These are phyloP conservation scores for Penicillium frequentans DNA, from an alignment of 2,329 filamentous ascomycete genomes.

Conservation along the genomic window DNA sequence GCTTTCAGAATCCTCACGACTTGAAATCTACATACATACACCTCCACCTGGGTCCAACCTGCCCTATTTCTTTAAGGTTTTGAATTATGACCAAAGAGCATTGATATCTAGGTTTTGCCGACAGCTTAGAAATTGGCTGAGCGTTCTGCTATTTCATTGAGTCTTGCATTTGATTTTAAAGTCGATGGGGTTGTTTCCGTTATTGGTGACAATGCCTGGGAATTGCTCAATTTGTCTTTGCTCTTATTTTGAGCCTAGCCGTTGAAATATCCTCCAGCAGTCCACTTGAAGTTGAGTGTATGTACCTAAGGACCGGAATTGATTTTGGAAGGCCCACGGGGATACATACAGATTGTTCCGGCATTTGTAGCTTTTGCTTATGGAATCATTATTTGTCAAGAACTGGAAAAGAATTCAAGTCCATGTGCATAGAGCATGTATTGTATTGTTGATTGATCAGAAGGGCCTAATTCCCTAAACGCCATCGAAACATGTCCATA, in stretches of 20 bases:
- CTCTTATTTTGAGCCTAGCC: neutral
- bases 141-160: neutral
- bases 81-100: neutral
- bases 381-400: too few species aligned
- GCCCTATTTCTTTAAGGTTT: neutral
- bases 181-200: neutral
- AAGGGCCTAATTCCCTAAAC: neutral
- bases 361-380: neutral
- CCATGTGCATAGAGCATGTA: neutral
- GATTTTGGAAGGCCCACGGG: neutral
- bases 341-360: neutral
- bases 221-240: neutral
- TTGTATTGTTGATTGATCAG: neutral
- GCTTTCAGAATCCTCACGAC: neutral
- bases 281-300: neutral
- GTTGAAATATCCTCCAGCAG: neutral
- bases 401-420: neutral
- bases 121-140: neutral
- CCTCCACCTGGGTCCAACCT: neutral
- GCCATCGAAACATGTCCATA: neutral
- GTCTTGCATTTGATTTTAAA: neutral
- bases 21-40: neutral
- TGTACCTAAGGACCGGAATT: neutral
- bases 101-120: neutral
- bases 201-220: neutral